Percentiles rank a stretch among this genome's conserved stretches.
Evolutionary conservation across 2,329 filamentous ascomycete genomes (phyloP).

Genomic region (Colletotrichum sp.): DNA sequence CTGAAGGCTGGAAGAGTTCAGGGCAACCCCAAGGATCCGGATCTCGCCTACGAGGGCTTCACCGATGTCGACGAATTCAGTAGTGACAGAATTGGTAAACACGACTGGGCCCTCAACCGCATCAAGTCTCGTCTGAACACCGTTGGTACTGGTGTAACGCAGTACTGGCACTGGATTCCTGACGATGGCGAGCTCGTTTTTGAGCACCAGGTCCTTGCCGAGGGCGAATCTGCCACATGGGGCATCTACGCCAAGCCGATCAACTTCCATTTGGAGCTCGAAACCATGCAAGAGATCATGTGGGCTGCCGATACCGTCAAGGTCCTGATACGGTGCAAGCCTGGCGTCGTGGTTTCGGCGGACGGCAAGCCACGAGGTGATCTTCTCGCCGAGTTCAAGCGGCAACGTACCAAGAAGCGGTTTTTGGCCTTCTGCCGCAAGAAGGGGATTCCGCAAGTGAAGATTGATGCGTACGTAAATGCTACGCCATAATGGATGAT

Average conservation of each 20-base stretch:
- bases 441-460: constrained; percentile 45
- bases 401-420: constrained; percentile 56
- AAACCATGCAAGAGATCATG: constrained; percentile 50
- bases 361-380: constrained; percentile 46
- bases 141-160: constrained; percentile 52
- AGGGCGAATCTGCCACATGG: constrained; percentile 49
- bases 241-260: constrained; percentile 54
- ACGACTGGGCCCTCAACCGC: constrained; percentile 58
- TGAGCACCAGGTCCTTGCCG: constrained; percentile 59
- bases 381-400: constrained; percentile 56
- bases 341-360: constrained; percentile 28
- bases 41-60: constrained; percentile 50
- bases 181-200: constrained; percentile 42
- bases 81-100: constrained; percentile 44
- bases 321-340: constrained; percentile 42
- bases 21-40: constrained; percentile 29
- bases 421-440: constrained; percentile 53
- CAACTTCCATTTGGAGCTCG: constrained; percentile 53
- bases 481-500: too few species aligned
- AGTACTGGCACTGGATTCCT: constrained; percentile 60
- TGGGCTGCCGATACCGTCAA: constrained; percentile 48
- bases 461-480: constrained; percentile 43
- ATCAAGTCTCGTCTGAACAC: constrained; percentile 54
- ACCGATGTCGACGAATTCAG: constrained; percentile 59
- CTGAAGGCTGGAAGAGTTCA: neutral